phyloP scores from a whole-genome alignment of 2,329 filamentous ascomycete species.

The Sporothrix dimorphospora region DNA sequence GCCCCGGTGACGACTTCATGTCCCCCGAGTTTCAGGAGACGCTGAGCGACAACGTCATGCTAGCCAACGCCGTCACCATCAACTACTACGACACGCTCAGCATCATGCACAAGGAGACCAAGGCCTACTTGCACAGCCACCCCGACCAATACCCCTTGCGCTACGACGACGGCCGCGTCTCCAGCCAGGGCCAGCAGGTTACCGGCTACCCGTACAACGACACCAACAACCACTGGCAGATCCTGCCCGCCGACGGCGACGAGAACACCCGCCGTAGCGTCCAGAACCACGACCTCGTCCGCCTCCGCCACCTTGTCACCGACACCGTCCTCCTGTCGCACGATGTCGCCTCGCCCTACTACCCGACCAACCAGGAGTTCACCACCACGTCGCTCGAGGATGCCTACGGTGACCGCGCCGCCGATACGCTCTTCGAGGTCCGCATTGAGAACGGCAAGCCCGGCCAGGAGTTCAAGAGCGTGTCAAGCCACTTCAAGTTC shows the following conservation, averaged over 20 bases:
- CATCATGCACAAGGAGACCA: conserved; percentile 95
- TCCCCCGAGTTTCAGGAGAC: conserved; percentile 97
- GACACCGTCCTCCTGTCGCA: conserved; percentile 87
- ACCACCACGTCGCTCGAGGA: conserved; percentile 77
- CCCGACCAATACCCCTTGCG: conserved; percentile 84
- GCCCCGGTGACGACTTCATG: conserved; percentile 98
- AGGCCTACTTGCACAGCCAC: conserved; percentile 94
- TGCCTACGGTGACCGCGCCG: conserved; percentile 72
- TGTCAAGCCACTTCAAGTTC: conserved; percentile 93
- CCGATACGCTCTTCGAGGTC: conserved; percentile 92
- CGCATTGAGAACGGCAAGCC: conserved; percentile 84
- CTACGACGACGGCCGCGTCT: conserved; percentile 96
- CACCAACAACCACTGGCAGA: conserved; percentile 98
- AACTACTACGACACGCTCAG: conserved; percentile 89
- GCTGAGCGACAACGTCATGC: conserved; percentile 90
- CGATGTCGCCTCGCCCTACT: conserved; percentile 95
- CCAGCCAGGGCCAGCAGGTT: conserved; percentile 96
- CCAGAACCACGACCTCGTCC: conserved; percentile 81
- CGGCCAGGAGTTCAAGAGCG: conserved; percentile 82
- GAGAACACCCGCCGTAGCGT: conserved; percentile 66
- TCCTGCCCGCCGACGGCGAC: conserved; percentile 69
- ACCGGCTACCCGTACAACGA: conserved; percentile 98
- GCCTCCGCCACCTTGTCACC: conserved; percentile 84
- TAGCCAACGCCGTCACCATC: conserved; percentile 80
- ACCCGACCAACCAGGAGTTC: conserved; percentile 98